These are phyloP conservation scores for Cruciata laevipes DNA, from an alignment of 257 asterid species.

Conservation along the genomic window DNA sequence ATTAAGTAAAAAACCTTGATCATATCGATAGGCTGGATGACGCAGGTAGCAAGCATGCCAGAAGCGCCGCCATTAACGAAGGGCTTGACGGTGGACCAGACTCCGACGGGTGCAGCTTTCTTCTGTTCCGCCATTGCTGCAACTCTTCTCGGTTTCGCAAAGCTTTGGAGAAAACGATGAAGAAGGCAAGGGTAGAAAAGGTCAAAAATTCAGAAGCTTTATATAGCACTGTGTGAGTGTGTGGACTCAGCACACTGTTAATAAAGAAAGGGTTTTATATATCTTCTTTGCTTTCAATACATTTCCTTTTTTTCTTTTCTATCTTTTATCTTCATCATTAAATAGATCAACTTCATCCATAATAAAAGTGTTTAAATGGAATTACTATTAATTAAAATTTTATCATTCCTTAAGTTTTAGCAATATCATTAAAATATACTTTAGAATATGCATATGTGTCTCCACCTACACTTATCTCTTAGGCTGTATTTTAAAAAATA, in stretches of 20 bases:
- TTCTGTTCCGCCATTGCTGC: conserved; percentile 59
- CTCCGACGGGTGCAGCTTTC: conserved; percentile 47
- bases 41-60: conserved; percentile 97
- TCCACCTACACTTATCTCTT: too few relatives aligned
- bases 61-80: conserved; percentile 87
- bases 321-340: background rate
- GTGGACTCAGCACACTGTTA: background rate
- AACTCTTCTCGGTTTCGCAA: background rate
- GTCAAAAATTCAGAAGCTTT: background rate
- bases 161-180: background rate
- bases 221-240: conserved; percentile 1
- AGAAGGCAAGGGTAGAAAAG: background rate
- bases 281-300: background rate
- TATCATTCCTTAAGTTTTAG: background rate
- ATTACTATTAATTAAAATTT: background rate
- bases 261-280: background rate
- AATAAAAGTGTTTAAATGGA: background rate
- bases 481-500: too few relatives aligned
- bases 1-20: conserved; percentile 54
- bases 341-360: background rate
- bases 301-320: background rate
- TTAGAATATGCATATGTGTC: too few relatives aligned
- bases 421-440: too few relatives aligned
- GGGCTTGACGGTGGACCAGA: conserved; percentile 86
- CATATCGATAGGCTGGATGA: conserved; percentile 95